Evolutionary conservation across 805 yeast genomes (phyloP), one percentile per base, ranked within the genome.

Genomic region (Cyberlindnera mrakii): DNA sequence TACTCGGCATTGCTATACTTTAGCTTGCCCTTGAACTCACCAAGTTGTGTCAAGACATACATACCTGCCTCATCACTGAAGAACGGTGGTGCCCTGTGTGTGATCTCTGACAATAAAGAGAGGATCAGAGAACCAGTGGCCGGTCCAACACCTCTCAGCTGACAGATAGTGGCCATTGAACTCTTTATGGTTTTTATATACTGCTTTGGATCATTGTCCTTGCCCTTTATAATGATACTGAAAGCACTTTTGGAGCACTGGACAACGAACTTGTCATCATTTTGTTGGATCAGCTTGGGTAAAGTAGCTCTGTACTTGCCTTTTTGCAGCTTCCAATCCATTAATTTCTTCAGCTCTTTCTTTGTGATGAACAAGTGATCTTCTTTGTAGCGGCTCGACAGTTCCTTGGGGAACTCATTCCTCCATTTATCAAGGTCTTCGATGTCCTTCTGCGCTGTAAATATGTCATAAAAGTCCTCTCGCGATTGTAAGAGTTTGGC

Each of bases 271-370:
- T 47, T 42, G 3, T 43, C 46, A 3, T 44, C 42, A 35, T 58
- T 58, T 27, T 58, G 50, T 3, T 40, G 42, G 4, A 58, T 50
- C 20, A 58, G 37, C 27, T 50, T 52, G 31, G 46, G 49, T 8
- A 58, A 33, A 3, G 51, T 51, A 1, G 62, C 55, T 41, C 62
- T 51, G 44, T 49, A 58, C 25, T 56, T 58, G 0, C 62, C 62
- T 49, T 50, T 58, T 13, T 39, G 45, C n/a, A 58, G 31, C 27
- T 58, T 58, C 59, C 59, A 58, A 2, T 50, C 48, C 54, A 58
- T 49, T 25, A 58, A 40, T 33, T 52, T 48, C 31, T 41, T 46
- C 39, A 58, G 34, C 31, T 58, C 59, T 3, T 47, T 52, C 14
- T 44, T 41, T 1, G 47, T 46, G 7, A 58, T 18, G 15, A 42